Evolutionary conservation across 2,329 filamentous ascomycete species (phyloP), one percentile per base, ranked within the genome.

Genomic region (Neonectria punicea): DNA sequence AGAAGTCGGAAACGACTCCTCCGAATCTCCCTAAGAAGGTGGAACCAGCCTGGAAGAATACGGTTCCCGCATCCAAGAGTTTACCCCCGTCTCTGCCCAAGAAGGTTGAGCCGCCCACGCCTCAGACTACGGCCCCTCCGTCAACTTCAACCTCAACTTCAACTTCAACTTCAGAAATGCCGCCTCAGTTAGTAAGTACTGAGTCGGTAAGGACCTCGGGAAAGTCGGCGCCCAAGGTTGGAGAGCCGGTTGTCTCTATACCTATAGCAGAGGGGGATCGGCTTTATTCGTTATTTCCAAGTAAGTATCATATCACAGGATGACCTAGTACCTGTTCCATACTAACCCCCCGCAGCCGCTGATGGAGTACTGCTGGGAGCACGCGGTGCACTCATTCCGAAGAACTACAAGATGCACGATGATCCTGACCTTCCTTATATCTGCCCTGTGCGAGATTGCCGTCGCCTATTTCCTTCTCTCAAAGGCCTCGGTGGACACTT

Each of bases 401-500:
- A 69, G 2, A 70, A 68, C 5, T 81, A 82, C 58, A 61, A 70
- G 44, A 49, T 75, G 4, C 68, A 76, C 22, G 51, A 67, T 7
- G 61, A 77, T 46, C 66, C 68, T 1, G 25, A 63, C 0, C 60
- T 54, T 39, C 77, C 71, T 0, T 81, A 69, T 56, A 66, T 80
- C 16, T 83, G 81, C 41, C 79, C 81, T 5, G 73, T 82, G 4
- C 76, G 80, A 3, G 68, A 76, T 39, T 83, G 80, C 32, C 77
- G 76, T 8, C 67, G 61, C 2, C 41, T 77, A 5, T 76, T 80
- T 20, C 32, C 53, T 5, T 63, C 14, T 2, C 54, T 78, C 2
- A 63, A 50, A 2, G 53, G 70, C 3, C 65, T 79, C 5, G 69
- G 68, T 4, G 70, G 71, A 1, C 76, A 78, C 51, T 77, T 76